Evolutionary conservation across 78 protist species (phyloP), one percentile per base, ranked within the genome.

Genomic region (Pigoraptor vietnamica): DNA sequence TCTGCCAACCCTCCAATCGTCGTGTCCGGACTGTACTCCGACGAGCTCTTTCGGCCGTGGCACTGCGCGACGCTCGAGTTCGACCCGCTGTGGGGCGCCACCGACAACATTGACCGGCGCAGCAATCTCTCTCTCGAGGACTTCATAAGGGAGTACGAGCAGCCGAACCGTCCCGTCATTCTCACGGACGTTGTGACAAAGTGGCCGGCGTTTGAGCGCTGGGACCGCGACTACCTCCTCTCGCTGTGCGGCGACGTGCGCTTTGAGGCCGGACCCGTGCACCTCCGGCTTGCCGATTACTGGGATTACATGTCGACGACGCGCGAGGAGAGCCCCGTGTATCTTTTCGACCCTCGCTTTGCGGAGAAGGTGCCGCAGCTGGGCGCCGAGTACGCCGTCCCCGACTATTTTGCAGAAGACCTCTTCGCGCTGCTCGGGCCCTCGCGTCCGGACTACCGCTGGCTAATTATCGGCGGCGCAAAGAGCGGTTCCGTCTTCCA

Each of bases 141-240:
- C 14, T 90, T 90, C 55, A 37, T 90, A 33, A 37, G 79, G 35
- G 91, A 90, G 87, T 90, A 81, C 87, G 91, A 90, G 91, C 29
- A 2, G 23, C 86, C 56, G 23, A 90, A 90, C 87, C 29, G 91
- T 23, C 91, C 91, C 2, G 91, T 90, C 32, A 81, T 90, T 1
- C 14, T 90, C 84, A 90, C 91, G 23, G 91, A 90, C 55, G 87
- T 81, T 35, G 91, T 90, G 1, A 33, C 25, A 56, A 0, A 25
- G 2, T 90, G 91, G 91, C 91, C 89, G 0, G 91, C 91, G 33
- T 90, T 79, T 84, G 14, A 23, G 37, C 2, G 36, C 21, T 90
- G 91, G 91, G 33, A 10, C 32, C 1, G 10, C 39, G 87, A 35
- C 23, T 32, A 83, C 38, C 40, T n/a, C 87, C 37, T 35, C 25